Conservation (phyloP, 345 rosid species). For the Camelina laxa region DNA sequence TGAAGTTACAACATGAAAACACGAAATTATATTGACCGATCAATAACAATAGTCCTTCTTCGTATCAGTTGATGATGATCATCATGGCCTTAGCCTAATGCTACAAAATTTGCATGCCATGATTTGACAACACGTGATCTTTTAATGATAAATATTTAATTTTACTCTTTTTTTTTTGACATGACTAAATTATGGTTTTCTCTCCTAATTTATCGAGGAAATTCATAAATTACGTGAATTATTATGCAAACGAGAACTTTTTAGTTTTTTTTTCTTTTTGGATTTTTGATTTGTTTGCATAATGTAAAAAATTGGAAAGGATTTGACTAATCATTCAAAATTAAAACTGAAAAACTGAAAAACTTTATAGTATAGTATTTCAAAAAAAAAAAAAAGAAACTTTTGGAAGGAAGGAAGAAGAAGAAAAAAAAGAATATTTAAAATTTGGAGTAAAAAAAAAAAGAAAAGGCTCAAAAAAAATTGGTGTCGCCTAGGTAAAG, state of each 20-base stretch:
- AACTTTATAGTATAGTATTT: not conserved
- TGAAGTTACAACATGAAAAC: no score
- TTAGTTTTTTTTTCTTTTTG: not conserved
- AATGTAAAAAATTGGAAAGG: not conserved
- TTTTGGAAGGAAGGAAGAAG: no score
- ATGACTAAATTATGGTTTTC: not conserved
- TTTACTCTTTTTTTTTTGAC: not conserved
- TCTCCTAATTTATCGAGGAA: not conserved
- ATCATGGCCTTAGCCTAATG: no score
- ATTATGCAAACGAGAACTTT: not conserved
- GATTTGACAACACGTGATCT: conserved; percentile 14
- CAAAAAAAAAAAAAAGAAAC: not conserved
- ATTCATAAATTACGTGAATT: not conserved
- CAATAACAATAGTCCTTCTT: not conserved
- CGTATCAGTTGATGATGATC: no score
- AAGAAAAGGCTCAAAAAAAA: not conserved
- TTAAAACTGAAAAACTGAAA: not conserved
- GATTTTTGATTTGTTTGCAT: not conserved
- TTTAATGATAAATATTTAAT: not conserved
- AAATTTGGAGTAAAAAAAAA: not conserved
- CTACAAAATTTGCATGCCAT: not conserved
- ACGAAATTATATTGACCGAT: no score
- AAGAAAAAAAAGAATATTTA: not conserved
- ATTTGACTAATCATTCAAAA: not conserved
- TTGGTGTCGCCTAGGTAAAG: not conserved